These are phyloP conservation scores for Boehmeria nivea DNA, from an alignment of 306 rosid genomes.

Conservation along the genomic window DNA sequence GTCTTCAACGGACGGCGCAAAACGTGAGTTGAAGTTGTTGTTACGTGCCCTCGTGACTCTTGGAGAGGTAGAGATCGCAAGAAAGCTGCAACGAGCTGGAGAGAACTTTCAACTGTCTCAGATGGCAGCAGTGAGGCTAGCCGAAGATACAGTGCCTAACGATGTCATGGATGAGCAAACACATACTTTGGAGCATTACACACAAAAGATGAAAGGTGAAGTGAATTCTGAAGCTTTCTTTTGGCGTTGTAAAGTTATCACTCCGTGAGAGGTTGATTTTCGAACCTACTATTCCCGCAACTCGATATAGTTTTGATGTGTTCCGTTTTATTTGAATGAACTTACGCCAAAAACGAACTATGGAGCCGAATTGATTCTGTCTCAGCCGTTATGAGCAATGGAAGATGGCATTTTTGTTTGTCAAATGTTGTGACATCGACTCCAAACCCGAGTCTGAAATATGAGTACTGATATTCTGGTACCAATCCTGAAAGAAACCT, in stretches of 20 bases:
- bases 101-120: constrained; percentile 82
- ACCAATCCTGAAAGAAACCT: too few species aligned
- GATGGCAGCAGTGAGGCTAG: constrained; percentile 72
- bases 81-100: constrained; percentile 71
- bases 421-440: too few species aligned
- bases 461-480: too few species aligned
- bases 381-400: too few species aligned
- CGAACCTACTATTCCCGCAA: too few species aligned
- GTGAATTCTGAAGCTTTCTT: constrained; percentile 61
- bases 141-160: constrained; percentile 63
- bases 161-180: constrained; percentile 57
- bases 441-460: too few species aligned
- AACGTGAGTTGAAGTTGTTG: constrained; percentile 67
- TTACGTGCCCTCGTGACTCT: constrained; percentile 70
- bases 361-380: too few species aligned
- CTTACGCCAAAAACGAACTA: too few species aligned
- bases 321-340: too few species aligned
- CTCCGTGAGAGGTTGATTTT: constrained; percentile 26
- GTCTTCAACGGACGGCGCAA: constrained; percentile 57
- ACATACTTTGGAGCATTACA: constrained; percentile 70
- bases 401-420: too few species aligned
- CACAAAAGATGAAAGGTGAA: constrained; percentile 41
- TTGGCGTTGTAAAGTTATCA: constrained; percentile 64
- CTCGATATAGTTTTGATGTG: too few species aligned
- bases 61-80: constrained; percentile 72